Conservation (phyloP, 192 early-diverging fungal genomes). For the Coemansia sp. region DNA sequence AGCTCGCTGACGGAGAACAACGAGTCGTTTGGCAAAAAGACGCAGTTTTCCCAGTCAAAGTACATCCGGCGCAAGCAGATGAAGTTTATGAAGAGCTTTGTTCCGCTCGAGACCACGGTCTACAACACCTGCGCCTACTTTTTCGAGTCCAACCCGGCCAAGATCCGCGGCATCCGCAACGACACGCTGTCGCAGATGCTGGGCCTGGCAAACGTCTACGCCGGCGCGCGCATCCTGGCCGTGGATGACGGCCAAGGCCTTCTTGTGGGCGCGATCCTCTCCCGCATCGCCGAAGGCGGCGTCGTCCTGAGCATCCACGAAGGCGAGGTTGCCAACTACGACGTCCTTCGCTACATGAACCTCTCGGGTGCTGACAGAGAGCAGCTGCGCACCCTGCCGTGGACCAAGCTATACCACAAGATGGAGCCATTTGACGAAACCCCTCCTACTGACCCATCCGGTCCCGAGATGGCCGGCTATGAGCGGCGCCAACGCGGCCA, state of each 20-base stretch:
- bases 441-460: constrained; percentile 45
- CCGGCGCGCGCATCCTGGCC: constrained; percentile 62
- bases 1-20: constrained; percentile 74
- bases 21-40: constrained; percentile 84
- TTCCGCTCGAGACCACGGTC: constrained; percentile 67
- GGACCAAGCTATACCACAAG: constrained; percentile 60
- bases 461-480: constrained; percentile 50
- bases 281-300: constrained; percentile 67
- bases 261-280: constrained; percentile 69
- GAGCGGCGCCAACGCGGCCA: constrained; percentile 52
- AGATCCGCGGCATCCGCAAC: constrained; percentile 66
- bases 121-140: constrained; percentile 74
- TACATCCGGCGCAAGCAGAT: constrained; percentile 83
- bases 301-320: constrained; percentile 68
- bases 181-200: constrained; percentile 93
- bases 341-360: constrained; percentile 73
- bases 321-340: constrained; percentile 65
- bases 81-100: constrained; percentile 83
- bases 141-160: constrained; percentile 68
- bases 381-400: constrained; percentile 61
- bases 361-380: constrained; percentile 51
- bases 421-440: constrained; percentile 53
- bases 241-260: constrained; percentile 92
- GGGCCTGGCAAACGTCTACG: constrained; percentile 73
- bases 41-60: constrained; percentile 92